Conservation (phyloP, 2,329 filamentous ascomycete genomes). For the Keithomyces neogunnii region DNA sequence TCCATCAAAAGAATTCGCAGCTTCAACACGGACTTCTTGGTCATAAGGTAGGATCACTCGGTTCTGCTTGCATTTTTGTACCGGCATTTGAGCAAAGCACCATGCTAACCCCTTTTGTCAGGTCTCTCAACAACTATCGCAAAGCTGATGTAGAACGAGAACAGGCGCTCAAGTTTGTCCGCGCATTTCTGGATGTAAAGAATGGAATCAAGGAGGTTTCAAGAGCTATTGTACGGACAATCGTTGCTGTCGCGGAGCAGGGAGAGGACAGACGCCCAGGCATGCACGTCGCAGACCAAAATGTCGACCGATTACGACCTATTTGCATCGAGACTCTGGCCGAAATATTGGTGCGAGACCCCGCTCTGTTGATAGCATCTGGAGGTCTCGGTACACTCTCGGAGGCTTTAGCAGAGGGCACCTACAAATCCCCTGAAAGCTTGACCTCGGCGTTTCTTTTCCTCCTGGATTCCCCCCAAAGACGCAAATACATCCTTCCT, state of each 20-base stretch:
- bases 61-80: neutral
- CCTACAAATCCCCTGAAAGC: slow-evolving; percentile 87
- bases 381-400: slow-evolving; percentile 81
- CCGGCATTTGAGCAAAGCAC: neutral
- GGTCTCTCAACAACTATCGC: slow-evolving; percentile 85
- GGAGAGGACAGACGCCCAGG: slow-evolving; percentile 79
- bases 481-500: slow-evolving; percentile 73
- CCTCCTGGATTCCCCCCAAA: slow-evolving; percentile 74
- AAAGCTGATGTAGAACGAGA: slow-evolving; percentile 97
- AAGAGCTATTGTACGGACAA: slow-evolving; percentile 74
- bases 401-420: slow-evolving; percentile 84
- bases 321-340: slow-evolving; percentile 91
- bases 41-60: slow-evolving; percentile 45
- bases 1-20: slow-evolving; percentile 83
- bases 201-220: slow-evolving; percentile 85
- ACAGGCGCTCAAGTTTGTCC: slow-evolving; percentile 92
- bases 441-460: slow-evolving; percentile 82
- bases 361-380: slow-evolving; percentile 69
- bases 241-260: slow-evolving; percentile 86
- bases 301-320: slow-evolving; percentile 74
- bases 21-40: slow-evolving; percentile 85
- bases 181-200: slow-evolving; percentile 92
- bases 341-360: slow-evolving; percentile 83
- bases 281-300: slow-evolving; percentile 57
- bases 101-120: slow-evolving; percentile 14